These are phyloP conservation scores for Hirsutella rhossiliensis DNA, from an alignment of 2,329 filamentous ascomycete species.

Conservation along the genomic window DNA sequence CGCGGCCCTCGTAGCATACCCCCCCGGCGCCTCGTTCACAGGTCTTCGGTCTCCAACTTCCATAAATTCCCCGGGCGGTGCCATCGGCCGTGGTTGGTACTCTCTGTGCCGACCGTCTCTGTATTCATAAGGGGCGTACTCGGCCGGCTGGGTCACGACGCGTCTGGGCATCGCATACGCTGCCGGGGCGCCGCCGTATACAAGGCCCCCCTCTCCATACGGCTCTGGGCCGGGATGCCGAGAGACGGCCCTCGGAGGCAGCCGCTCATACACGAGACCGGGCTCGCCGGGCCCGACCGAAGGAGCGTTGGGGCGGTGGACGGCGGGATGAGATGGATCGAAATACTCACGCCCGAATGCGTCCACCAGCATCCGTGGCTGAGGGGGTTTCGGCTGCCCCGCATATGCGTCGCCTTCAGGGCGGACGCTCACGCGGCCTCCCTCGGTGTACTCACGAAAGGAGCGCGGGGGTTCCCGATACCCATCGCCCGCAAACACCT, in stretches of 20 bases:
- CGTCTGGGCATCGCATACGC: slow-evolving; percentile 36
- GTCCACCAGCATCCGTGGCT: slow-evolving; percentile 65
- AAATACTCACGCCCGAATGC: slow-evolving; percentile 71
- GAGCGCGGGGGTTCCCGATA: slow-evolving; percentile 29
- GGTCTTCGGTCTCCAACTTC: slow-evolving; percentile 31
- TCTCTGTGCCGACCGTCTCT: slow-evolving; percentile 46
- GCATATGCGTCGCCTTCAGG: slow-evolving; percentile 39
- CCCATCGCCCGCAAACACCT: slow-evolving; percentile 26
- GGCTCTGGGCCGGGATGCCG: slow-evolving; percentile 33
- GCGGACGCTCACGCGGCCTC: slow-evolving; percentile 33
- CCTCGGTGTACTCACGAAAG: slow-evolving; percentile 30
- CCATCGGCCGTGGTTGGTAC: slow-evolving; percentile 38
- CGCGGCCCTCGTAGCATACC: slow-evolving; percentile 41
- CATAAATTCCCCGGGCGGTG: slow-evolving; percentile 31
- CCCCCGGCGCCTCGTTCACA: slow-evolving; percentile 34
- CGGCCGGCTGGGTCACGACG: slow-evolving; percentile 51
- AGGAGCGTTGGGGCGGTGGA: slow-evolving; percentile 42
- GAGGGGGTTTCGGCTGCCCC: slow-evolving; percentile 37
- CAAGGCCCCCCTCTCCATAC: slow-evolving; percentile 35
- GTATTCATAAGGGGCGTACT: slow-evolving; percentile 38
- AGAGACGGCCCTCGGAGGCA: slow-evolving; percentile 37
- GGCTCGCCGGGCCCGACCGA: slow-evolving; percentile 31
- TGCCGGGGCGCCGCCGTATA: slow-evolving; percentile 41
- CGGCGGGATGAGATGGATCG: slow-evolving; percentile 34
- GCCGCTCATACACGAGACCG: slow-evolving; percentile 55